phyloP scores from a whole-genome alignment of 2,329 filamentous ascomycete genomes.

The Penicillium sp. region DNA sequence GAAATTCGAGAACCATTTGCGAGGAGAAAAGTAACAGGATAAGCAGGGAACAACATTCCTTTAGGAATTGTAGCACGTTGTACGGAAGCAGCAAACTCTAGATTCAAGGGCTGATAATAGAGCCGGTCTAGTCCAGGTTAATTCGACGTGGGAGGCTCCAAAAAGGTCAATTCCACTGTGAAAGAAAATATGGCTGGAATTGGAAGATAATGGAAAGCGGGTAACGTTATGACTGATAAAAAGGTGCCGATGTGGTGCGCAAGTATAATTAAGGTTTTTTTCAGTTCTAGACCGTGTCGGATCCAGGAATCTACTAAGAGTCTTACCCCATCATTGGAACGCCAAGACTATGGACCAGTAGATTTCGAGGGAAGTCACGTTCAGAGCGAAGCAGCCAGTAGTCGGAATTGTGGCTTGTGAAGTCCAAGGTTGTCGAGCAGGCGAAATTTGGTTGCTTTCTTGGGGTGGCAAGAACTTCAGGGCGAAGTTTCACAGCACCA shows the following conservation, averaged over 20 bases:
- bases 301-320: background rate
- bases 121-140: too few species aligned
- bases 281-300: background rate
- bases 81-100: too few species aligned
- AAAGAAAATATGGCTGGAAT: too few species aligned
- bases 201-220: too few species aligned
- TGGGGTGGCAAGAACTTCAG: background rate
- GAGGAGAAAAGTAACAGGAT: too few species aligned
- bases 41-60: too few species aligned
- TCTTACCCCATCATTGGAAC: background rate
- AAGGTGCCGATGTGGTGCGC: background rate
- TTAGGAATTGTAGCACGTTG: too few species aligned
- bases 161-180: too few species aligned
- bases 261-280: background rate
- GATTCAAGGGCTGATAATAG: too few species aligned
- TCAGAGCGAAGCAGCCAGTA: background rate
- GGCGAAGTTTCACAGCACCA: background rate
- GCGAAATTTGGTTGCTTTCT: background rate
- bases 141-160: too few species aligned
- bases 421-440: background rate
- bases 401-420: background rate
- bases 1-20: too few species aligned
- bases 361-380: background rate
- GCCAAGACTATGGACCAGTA: background rate
- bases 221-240: too few species aligned